Conservation (phyloP, 1,284 basidiomycete genomes). For the Tetrapyrgos nigripes region DNA sequence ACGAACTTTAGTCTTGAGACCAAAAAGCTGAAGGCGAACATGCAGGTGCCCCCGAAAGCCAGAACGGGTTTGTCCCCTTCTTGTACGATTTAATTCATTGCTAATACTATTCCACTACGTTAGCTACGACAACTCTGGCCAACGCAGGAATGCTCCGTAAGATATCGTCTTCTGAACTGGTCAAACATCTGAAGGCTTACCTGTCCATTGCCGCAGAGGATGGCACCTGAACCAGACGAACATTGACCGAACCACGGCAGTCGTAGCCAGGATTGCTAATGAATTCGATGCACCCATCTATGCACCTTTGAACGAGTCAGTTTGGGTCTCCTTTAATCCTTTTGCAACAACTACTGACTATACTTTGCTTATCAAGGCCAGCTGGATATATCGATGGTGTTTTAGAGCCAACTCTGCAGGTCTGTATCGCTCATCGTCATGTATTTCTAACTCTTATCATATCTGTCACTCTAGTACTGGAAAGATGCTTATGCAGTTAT, state of each 20-base stretch:
- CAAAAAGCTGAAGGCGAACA: conserved; percentile 6
- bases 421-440: background rate
- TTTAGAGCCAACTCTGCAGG: conserved; percentile 6
- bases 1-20: background rate
- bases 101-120: background rate
- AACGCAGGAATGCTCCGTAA: conserved; percentile 61
- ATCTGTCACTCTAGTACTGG: conserved; percentile 11
- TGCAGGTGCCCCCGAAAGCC: conserved; percentile 75
- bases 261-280: conserved; percentile 11
- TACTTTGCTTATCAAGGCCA: conserved; percentile 6
- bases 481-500: conserved; percentile 76
- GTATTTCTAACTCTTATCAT: background rate
- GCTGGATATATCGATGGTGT: conserved; percentile 13
- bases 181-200: background rate
- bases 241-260: conserved; percentile 9
- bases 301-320: conserved; percentile 6
- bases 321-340: background rate
- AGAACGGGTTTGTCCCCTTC: conserved; percentile 67
- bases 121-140: conserved; percentile 89
- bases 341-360: background rate
- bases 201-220: background rate
- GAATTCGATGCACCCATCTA: conserved; percentile 3
- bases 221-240: conserved; percentile 13
- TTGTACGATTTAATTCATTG: background rate
- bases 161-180: conserved; percentile 19